A percentile compares a stretch with the other conserved stretches of the same genome.
Evolutionary conservation across 1,284 basidiomycete species (phyloP).

Genomic region (Cryptococcus jaspeensis): DNA sequence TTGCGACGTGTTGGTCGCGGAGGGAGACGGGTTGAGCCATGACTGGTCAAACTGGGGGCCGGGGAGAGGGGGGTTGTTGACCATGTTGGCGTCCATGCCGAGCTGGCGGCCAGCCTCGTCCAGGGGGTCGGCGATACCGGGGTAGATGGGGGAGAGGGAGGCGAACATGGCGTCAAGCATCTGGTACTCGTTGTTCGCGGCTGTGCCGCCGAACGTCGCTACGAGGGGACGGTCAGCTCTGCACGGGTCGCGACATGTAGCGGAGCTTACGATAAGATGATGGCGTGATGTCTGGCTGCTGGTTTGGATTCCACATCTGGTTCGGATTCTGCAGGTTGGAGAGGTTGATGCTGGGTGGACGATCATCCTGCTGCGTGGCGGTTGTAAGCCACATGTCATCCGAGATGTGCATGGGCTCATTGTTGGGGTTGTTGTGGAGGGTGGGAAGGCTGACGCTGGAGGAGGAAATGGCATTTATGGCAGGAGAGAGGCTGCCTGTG

Average conservation of each 20-base stretch:
- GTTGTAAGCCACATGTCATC: conserved; percentile 33
- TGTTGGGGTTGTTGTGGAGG: conserved; percentile 1
- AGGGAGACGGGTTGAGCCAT: conserved; percentile 17
- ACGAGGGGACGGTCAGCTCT: background rate
- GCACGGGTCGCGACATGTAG: background rate
- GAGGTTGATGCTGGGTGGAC: background rate
- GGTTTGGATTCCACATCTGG: background rate
- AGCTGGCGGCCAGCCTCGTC: conserved; percentile 19
- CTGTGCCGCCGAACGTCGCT: conserved; percentile 14
- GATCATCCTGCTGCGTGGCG: conserved; percentile 5
- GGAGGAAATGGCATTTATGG: too few relatives aligned
- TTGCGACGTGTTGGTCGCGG: background rate
- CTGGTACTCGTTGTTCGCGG: conserved; percentile 32
- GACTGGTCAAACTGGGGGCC: conserved; percentile 10
- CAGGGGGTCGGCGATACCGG: conserved; percentile 12
- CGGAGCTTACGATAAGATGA: background rate
- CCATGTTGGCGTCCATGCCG: conserved; percentile 4
- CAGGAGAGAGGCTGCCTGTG: too few relatives aligned
- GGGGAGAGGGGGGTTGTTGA: conserved; percentile 1
- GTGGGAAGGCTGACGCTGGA: background rate
- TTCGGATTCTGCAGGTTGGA: background rate
- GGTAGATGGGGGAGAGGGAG: conserved; percentile 40
- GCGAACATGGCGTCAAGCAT: conserved; percentile 49
- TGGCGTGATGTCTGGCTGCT: background rate
- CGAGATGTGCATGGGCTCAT: conserved; percentile 10